A percentile compares a stretch with the other conserved stretches of the same genome.
Evolutionary conservation across 2,329 filamentous ascomycete species (phyloP).

Genomic region (Diaporthe sp.): DNA sequence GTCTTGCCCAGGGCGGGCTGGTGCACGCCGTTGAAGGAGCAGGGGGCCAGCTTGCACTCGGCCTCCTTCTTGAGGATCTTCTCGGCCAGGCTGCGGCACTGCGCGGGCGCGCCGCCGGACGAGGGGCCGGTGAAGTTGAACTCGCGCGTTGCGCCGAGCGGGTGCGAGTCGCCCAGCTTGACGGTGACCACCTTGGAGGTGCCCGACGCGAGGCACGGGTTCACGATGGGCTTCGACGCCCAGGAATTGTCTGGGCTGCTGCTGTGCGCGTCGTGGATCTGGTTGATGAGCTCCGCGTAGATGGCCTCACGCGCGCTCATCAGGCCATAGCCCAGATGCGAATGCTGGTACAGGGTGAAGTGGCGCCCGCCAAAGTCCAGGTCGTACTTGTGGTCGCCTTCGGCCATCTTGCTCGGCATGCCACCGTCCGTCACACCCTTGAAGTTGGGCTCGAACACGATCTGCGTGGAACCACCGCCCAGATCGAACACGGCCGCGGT

Average conservation of each 20-base stretch:
- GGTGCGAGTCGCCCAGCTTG: conserved; percentile 74
- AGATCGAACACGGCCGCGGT: conserved; percentile 97
- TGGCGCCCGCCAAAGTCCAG: conserved; percentile 90
- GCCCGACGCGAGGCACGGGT: conserved; percentile 89
- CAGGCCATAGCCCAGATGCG: conserved; percentile 94
- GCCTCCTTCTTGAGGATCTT: conserved; percentile 91
- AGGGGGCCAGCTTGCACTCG: conserved; percentile 86
- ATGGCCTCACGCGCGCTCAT: conserved; percentile 95
- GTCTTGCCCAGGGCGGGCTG: conserved; percentile 94
- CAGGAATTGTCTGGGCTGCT: conserved; percentile 68
- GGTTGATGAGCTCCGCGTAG: conserved; percentile 80
- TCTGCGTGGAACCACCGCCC: conserved; percentile 96
- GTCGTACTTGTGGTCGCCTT: conserved; percentile 96
- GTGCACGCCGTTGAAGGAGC: conserved; percentile 97
- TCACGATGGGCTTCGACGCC: conserved; percentile 78
- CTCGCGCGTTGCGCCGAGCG: conserved; percentile 73
- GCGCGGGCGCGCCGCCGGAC: conserved; percentile 76
- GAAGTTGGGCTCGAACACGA: conserved; percentile 98
- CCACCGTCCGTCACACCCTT: conserved; percentile 79
- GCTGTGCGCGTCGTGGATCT: conserved; percentile 75
- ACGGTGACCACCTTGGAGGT: conserved; percentile 82
- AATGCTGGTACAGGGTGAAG: conserved; percentile 97
- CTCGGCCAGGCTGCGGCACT: conserved; percentile 92
- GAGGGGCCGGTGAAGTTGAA: conserved; percentile 92
- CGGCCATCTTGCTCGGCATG: conserved; percentile 86